Base-by-base conservation (phyloP, 1,284 basidiomycete species). In the Leccinum angustisporum region DNA sequence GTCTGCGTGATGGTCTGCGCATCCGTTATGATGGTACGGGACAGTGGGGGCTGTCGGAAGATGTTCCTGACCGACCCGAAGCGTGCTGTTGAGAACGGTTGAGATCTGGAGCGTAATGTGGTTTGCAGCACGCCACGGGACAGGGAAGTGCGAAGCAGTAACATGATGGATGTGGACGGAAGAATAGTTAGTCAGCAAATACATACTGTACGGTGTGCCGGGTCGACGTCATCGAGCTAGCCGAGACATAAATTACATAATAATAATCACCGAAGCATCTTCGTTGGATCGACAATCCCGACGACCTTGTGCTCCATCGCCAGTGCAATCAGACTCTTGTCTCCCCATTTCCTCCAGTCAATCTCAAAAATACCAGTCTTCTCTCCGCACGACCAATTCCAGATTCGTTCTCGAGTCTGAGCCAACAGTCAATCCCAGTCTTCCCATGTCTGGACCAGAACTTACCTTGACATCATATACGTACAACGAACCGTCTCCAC, bases 11-110 rank as follows among this genome's bases (percentile, higher is more conserved):
- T 70, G 4, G 78, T 68, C 10, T 75, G 67, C 1, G 79, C 74
- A 61, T 82, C 81, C 6, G 83, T 82, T 8, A 77, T 66, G 18
- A 84, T 66, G n/a, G 76, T 68, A 43, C 81, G 76, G 40, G 78
- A 56, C 56, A 65, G 64, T 5, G 68, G 65, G 36, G 67, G 63
- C 57, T 69, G 76, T 63, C 65, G 70, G 34, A 72, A 57, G 7
- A 62, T 48, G 56, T 61, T 63, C 38, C 43, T 66, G 31, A 65
- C 36, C 7, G 51, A 14, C 13, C 58, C 46, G 5, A 61, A 48
- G 50, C 63, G 68, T 8, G 55, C n/a, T 2, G 51, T 70, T 7
- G 71, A 70, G 60, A 75, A 56, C 1, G 57, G 61, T 30, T 57
- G 66, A 3, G 50, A 14, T 56, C 65, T 62, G 0, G 62, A 48